These are phyloP conservation scores for Stentor coeruleus DNA, from an alignment of 73 alveolate species.

Conservation along the genomic window DNA sequence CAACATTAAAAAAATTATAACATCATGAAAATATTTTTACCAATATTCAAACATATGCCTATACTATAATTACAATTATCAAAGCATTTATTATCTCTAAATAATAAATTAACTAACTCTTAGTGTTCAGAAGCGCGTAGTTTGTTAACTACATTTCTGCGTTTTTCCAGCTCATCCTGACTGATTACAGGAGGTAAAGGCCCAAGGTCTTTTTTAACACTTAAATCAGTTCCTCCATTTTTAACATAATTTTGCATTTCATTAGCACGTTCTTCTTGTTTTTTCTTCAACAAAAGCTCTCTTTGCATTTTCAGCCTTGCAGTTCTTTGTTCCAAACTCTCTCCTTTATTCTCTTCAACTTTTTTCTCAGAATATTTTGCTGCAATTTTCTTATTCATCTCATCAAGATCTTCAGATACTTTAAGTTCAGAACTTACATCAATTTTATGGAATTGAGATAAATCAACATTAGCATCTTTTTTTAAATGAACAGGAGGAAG, in stretches of 20 bases:
- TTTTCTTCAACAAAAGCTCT: slow-evolving; percentile 7
- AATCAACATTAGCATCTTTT: neutral
- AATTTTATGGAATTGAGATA: neutral
- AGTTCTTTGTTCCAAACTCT: neutral
- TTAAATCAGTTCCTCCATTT: slow-evolving; percentile 11
- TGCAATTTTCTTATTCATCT: neutral
- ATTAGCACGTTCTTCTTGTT: slow-evolving; percentile 11
- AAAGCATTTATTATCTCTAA: no score
- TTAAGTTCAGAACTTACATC: slow-evolving; percentile 4
- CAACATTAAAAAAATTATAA: no score
- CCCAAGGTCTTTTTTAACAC: neutral
- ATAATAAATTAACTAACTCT: no score
- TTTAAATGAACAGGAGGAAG: slow-evolving; percentile 25
- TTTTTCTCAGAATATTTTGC: neutral
- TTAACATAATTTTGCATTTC: slow-evolving; percentile 8
- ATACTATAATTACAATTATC: no score
- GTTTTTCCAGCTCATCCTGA: neutral
- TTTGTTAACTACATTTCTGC: slow-evolving; percentile 3
- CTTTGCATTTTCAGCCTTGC: slow-evolving; percentile 25
- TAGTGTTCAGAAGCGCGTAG: neutral
- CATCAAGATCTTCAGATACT: slow-evolving; percentile 5
- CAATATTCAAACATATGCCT: no score
- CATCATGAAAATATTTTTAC: no score
- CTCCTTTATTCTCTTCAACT: neutral
- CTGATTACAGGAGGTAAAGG: slow-evolving; percentile 6